Conservation (phyloP, 2,329 filamentous ascomycete species). For the Ascochyta clinopodiicola region DNA sequence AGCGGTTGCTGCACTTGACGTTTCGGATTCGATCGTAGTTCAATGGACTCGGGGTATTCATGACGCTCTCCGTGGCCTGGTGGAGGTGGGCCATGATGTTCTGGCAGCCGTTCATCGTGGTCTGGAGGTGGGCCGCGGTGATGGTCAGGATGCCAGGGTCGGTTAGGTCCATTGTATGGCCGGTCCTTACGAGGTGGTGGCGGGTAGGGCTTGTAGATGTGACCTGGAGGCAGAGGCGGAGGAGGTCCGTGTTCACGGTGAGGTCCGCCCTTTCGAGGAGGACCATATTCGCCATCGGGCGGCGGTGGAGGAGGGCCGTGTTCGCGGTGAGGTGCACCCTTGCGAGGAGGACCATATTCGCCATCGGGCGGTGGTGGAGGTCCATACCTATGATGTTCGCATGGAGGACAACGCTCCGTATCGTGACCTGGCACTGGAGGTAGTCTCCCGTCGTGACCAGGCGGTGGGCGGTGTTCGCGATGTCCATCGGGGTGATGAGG, state of each 20-base stretch:
- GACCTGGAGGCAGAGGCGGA: slow-evolving; percentile 14
- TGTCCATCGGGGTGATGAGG: background rate
- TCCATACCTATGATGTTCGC: background rate
- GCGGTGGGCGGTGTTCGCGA: background rate
- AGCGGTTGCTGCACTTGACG: slow-evolving; percentile 16
- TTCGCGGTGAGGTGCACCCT: background rate
- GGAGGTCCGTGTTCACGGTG: slow-evolving; percentile 10
- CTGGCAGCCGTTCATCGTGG: background rate
- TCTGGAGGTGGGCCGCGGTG: background rate
- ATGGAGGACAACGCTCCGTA: background rate
- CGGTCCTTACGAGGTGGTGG: slow-evolving; percentile 14
- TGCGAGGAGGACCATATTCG: background rate
- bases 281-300: slow-evolving; percentile 2
- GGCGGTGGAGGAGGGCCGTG: slow-evolving; percentile 16
- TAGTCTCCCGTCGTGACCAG: background rate
- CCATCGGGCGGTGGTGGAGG: slow-evolving; percentile 1
- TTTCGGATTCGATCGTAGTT: background rate
- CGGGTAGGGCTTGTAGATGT: slow-evolving; percentile 12
- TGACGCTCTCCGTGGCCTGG: background rate
- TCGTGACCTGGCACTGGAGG: background rate
- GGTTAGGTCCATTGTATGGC: background rate
- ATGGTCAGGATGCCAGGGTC: background rate
- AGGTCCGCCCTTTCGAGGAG: background rate
- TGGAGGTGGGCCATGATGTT: background rate
- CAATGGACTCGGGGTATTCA: background rate